Evolutionary conservation across 768 basidiomycete genomes (phyloP).

Genomic region (Kondoa subrosea): DNA sequence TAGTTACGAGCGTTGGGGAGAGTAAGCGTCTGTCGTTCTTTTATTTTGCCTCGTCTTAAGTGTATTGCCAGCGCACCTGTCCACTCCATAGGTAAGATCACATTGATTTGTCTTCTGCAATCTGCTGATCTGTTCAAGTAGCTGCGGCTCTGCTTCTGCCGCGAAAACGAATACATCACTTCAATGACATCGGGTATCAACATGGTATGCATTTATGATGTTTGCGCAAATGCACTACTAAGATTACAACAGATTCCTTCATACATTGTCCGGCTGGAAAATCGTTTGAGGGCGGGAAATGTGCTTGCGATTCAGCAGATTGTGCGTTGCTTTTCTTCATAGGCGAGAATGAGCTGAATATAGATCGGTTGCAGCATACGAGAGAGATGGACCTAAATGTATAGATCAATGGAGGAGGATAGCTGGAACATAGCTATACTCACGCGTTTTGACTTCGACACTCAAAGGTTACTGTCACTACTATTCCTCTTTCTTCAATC

Average conservation of each 20-base stretch:
- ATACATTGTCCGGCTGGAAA: neutral
- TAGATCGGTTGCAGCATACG: too few species aligned
- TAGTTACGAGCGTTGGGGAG: neutral
- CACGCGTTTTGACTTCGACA: too few species aligned
- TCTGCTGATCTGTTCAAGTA: neutral
- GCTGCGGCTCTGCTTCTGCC: conserved; percentile 74
- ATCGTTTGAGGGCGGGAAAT: neutral
- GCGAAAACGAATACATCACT: conserved; percentile 81
- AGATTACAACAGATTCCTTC: neutral
- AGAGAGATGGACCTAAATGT: too few species aligned
- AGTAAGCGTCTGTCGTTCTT: neutral
- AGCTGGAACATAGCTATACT: too few species aligned
- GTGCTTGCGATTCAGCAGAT: neutral
- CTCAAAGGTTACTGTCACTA: too few species aligned
- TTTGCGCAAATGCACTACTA: neutral
- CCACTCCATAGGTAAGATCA: conserved; percentile 45
- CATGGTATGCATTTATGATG: neutral
- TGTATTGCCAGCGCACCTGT: conserved; percentile 53
- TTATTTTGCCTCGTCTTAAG: neutral
- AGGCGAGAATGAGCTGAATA: too few species aligned
- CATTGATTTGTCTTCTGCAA: neutral
- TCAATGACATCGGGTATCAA: conserved; percentile 37
- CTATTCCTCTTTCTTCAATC: too few species aligned
- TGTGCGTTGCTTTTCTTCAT: too few species aligned
- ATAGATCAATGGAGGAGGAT: too few species aligned